Evolutionary conservation across 129 eudicot species (phyloP), one percentile per base, ranked within the genome.

Genomic region (Flaveria linearis): DNA sequence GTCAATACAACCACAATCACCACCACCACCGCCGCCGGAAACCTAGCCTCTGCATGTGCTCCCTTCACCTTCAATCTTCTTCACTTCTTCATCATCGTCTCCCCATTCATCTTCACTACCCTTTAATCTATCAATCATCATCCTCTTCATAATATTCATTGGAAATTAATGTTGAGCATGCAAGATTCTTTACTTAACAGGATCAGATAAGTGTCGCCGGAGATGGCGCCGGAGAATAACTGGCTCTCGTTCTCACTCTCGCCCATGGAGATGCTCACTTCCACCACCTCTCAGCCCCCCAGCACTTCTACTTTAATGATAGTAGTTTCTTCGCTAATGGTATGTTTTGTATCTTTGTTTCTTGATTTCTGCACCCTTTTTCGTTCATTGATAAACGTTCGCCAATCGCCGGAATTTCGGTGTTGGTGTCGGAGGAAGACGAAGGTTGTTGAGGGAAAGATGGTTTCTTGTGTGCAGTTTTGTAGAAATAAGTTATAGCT

Each of bases 141-240:
- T 33, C 39, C 39, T 33, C 4, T 33, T 5, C 3, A 28, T 2
- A 36, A 10, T 3, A 9, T 76, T 67, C 46, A 51, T 55, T 33
- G 18, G 2, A 10, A 28, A 0, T 20, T 20, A 20, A 64, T 61
- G 45, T 9, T 62, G 49, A 2, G 17, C 33, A 42, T 39, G 30
- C n/a, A 36, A 36, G 7, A 36, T 5, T 36, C 41, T 36, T 36
- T 36, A 36, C 41, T 36, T 36, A 36, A 4, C 41, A 4, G 41
- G 41, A 36, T 36, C 41, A 36, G 41, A 36, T 36, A 36, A 36
- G 41, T 36, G 18, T 52, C 39, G 16, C 51, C 47, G 26, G 28
- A 14, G 16, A 92, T 92, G 98, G 91, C 98, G 12, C 93, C 91
- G 9, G 98, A 85, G 20, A 84, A 81, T 67, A 85, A 86, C 75